These are phyloP conservation scores for Arabidopsis suecica DNA, from an alignment of 345 rosid species.

Conservation along the genomic window DNA sequence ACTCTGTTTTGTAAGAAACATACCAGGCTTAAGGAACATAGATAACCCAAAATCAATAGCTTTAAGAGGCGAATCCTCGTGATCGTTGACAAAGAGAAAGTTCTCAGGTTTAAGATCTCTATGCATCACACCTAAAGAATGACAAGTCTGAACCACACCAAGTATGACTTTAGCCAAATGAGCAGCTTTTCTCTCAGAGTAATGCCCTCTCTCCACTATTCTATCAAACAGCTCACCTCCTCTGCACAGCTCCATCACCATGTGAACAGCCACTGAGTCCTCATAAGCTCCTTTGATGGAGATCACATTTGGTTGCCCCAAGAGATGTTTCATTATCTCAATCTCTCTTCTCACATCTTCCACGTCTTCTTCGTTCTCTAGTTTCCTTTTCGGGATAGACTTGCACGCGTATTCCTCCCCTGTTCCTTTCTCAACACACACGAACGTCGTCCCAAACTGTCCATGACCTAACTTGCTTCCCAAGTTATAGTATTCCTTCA, in stretches of 20 bases:
- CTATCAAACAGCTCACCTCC: conserved; percentile 97
- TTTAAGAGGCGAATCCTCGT: conserved; percentile 78
- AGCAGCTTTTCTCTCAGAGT: conserved; percentile 78
- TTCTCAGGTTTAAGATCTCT: conserved; percentile 92
- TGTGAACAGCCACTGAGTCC: conserved; percentile 83
- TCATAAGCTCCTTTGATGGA: conserved; percentile 85
- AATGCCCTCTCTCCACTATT: conserved; percentile 80
- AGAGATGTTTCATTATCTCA: conserved; percentile 87
- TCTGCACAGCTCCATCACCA: conserved; percentile 88
- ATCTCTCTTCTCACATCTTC: conserved; percentile 94
- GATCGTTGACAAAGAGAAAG: conserved; percentile 66
- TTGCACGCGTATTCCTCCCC: conserved; percentile 86
- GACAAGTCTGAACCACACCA: conserved; percentile 77
- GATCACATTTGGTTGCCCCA: conserved; percentile 71
- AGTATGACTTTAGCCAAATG: conserved; percentile 66
- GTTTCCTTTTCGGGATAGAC: conserved; percentile 84
- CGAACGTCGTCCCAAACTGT: conserved; percentile 90
- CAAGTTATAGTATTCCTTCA: conserved; percentile 69
- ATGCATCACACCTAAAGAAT: conserved; percentile 83
- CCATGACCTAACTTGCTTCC: conserved; percentile 87
- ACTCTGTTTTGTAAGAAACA: conserved; percentile 23
- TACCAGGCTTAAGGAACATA: conserved; percentile 79
- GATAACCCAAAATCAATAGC: conserved; percentile 92
- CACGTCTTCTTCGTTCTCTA: conserved; percentile 65
- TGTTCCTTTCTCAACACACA: conserved; percentile 71